A percentile compares a stretch with the other conserved stretches of the same genome.
Evolutionary conservation across 2,329 filamentous ascomycete species (phyloP).

Genomic region (Verticillium alfalfae): DNA sequence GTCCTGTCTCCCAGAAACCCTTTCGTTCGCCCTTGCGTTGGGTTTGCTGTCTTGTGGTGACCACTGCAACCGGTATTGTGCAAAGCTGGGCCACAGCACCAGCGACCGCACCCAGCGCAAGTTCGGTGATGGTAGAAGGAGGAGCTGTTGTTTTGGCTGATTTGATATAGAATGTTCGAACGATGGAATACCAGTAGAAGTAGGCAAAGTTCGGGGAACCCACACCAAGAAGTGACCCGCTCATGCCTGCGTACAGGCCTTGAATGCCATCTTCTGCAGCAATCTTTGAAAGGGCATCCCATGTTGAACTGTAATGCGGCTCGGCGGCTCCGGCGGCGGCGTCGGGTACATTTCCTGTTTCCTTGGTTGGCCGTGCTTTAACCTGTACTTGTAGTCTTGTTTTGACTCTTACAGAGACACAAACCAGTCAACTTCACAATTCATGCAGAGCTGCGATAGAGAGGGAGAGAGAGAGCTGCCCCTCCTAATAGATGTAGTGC

Average conservation of each 20-base stretch:
- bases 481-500: background rate
- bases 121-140: constrained; percentile 75
- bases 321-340: constrained; percentile 40
- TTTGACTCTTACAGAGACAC: constrained; percentile 64
- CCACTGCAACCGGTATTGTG: constrained; percentile 91
- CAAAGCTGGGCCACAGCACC: constrained; percentile 91
- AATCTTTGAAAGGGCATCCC: constrained; percentile 86
- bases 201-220: constrained; percentile 98
- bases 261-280: constrained; percentile 69
- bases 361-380: constrained; percentile 33
- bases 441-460: constrained; percentile 5
- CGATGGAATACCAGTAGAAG: constrained; percentile 97
- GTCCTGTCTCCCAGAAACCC: constrained; percentile 78
- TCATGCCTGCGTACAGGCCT: constrained; percentile 86
- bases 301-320: constrained; percentile 75
- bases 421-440: background rate
- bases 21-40: constrained; percentile 80
- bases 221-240: constrained; percentile 81
- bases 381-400: constrained; percentile 94
- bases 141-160: constrained; percentile 42
- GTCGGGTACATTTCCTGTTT: constrained; percentile 33
- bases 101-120: constrained; percentile 78
- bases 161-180: constrained; percentile 73
- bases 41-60: constrained; percentile 95
- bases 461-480: background rate